Evolutionary conservation across 1,284 basidiomycete genomes (phyloP).

Genomic region (Ceratobasidium theobromae): DNA sequence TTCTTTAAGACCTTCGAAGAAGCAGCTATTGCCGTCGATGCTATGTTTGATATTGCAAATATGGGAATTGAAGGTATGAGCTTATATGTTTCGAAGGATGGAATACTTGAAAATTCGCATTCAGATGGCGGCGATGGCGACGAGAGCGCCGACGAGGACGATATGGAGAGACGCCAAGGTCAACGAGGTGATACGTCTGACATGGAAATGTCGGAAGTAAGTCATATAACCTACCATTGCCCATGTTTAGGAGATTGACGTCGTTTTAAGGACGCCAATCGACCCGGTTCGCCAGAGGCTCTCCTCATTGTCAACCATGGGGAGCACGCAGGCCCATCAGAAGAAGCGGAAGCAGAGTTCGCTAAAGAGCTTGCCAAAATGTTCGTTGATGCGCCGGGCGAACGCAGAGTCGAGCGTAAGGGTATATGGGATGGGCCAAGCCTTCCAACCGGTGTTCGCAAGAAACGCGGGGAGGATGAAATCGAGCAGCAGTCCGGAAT

Average conservation of each 20-base stretch:
- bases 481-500: conserved; percentile 52
- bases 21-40: conserved; percentile 84
- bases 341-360: conserved; percentile 92
- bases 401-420: conserved; percentile 82
- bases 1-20: conserved; percentile 77
- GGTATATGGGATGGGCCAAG: conserved; percentile 86
- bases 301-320: conserved; percentile 50
- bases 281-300: conserved; percentile 69
- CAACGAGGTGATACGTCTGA: conserved; percentile 53
- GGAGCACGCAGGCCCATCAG: conserved; percentile 71
- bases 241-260: conserved; percentile 32
- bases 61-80: conserved; percentile 57
- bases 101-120: neutral
- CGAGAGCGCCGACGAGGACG: conserved; percentile 50
- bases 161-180: conserved; percentile 53
- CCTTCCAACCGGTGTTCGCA: conserved; percentile 57
- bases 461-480: conserved; percentile 54
- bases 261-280: conserved; percentile 56
- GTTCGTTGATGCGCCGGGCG: conserved; percentile 81
- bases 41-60: conserved; percentile 68
- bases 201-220: conserved; percentile 39
- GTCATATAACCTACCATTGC: neutral
- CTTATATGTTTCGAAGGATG: neutral
- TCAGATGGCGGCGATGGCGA: conserved; percentile 35
- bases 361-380: conserved; percentile 95